phyloP scores from a whole-genome alignment of 2,329 filamentous ascomycete genomes.

The Epichloe brachyelytri region DNA sequence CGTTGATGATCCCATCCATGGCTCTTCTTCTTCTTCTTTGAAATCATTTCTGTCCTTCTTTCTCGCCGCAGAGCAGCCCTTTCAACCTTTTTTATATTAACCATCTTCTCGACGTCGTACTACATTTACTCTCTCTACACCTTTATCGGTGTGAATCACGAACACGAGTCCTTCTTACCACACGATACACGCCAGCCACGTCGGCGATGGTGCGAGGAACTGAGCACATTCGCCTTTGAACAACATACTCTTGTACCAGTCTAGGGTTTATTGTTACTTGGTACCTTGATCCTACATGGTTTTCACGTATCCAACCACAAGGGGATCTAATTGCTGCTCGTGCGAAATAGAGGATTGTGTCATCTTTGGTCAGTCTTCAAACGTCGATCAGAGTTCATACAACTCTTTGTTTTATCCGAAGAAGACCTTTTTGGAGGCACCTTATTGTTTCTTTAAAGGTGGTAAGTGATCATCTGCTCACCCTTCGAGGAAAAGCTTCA shows the following conservation, averaged over 20 bases:
- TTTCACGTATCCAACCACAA: background rate
- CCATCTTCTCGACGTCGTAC: slow-evolving; percentile 3
- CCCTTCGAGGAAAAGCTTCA: background rate
- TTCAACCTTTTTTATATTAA: background rate
- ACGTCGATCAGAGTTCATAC: background rate
- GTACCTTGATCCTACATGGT: background rate
- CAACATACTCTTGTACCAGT: background rate
- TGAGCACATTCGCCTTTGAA: background rate
- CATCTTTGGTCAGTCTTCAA: background rate
- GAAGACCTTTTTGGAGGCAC: background rate
- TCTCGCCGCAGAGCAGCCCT: background rate
- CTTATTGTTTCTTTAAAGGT: background rate
- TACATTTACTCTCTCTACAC: background rate
- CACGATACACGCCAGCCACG: slow-evolving; percentile 4
- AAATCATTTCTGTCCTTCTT: background rate
- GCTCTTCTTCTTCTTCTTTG: background rate
- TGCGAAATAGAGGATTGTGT: background rate
- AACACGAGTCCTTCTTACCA: slow-evolving; percentile 4
- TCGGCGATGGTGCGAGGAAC: background rate
- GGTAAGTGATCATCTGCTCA: background rate
- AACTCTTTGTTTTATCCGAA: background rate
- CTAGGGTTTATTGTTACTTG: background rate
- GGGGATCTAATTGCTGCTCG: background rate
- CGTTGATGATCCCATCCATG: background rate
- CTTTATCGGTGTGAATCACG: slow-evolving; percentile 3